Evolutionary conservation across 176 grass and related monocot genomes (phyloP), one percentile per base, ranked within the genome.

Genomic region (Aechmea fasciata): DNA sequence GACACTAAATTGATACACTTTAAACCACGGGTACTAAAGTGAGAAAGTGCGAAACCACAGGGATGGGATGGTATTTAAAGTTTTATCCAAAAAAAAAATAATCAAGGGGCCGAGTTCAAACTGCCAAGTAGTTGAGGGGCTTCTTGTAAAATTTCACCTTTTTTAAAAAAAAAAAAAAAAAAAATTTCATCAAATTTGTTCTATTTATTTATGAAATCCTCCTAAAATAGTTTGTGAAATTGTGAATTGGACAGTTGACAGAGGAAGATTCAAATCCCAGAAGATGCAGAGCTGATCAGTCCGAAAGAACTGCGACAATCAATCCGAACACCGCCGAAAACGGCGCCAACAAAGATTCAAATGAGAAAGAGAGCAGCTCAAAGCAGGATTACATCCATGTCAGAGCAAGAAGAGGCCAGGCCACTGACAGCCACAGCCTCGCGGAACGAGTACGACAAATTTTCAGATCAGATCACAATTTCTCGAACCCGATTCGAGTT

Each of bases 401-500:
- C 4, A 79, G 87, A 0, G 87, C 83, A 1, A 71, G 87, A 64
- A 85, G 87, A 69, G 87, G 87, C 64, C 87, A 90, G 69, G 87
- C 87, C 11, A 90, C 87, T 29, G 87, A 90, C 65, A 90, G 83
- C 76, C 87, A 90, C 66, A 90, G 87, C 69, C 79, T 90, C 15
- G 83, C 87, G 20, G 83, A 90, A 78, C 78, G 87, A 71, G 87
- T 90, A 81, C 9, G 62, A 19, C 10, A 68, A 52, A 29, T 65
- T 63, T 15, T 23, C 22, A 23, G 22, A 23, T 23, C 22, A 24
- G 24, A 48, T 64, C 64, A 33, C 55, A 61, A 25, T 61, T 10
- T 71, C 71, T 23, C 52, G 20, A 20, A 23, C 22, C 54, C 63
- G 12, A 65, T 52, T 18, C 13, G 18, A 70, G 11, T 50, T 49